phyloP scores from a whole-genome alignment of 75 land plant genomes.

The Gnetum montanum region DNA sequence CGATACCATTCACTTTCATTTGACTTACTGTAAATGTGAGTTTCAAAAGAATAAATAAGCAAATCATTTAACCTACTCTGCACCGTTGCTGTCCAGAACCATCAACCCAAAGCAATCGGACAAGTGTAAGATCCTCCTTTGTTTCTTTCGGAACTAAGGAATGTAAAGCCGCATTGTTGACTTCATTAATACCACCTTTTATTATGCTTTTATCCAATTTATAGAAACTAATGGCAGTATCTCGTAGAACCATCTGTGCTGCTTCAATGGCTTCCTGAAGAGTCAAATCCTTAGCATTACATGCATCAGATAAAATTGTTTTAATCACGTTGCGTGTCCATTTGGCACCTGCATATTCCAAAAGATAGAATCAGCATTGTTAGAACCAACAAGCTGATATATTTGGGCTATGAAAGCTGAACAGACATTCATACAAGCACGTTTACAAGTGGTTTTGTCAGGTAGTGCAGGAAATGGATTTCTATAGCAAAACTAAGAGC shows the following conservation, averaged over 20 bases:
- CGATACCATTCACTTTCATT: constrained; percentile 3
- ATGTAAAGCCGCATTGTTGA: background rate
- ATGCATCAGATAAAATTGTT: constrained; percentile 65
- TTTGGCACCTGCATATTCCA: constrained; percentile 59
- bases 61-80: constrained; percentile 43
- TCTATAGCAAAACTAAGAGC: too few species aligned
- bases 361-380: background rate
- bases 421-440: constrained; percentile 1
- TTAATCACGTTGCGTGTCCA: constrained; percentile 62
- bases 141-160: background rate
- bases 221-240: constrained; percentile 62
- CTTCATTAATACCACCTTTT: background rate
- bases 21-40: background rate
- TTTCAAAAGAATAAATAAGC: background rate
- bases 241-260: constrained; percentile 49
- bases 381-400: background rate
- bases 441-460: too few species aligned
- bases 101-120: constrained; percentile 84
- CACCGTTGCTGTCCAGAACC: constrained; percentile 87
- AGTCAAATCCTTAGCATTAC: constrained; percentile 77
- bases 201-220: constrained; percentile 21
- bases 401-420: too few species aligned
- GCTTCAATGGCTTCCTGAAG: constrained; percentile 68
- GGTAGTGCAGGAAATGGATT: too few species aligned
- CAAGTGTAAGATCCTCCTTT: constrained; percentile 17